Conservation (phyloP, 2,329 filamentous ascomycete species). For the Talaromyces atroroseus region DNA sequence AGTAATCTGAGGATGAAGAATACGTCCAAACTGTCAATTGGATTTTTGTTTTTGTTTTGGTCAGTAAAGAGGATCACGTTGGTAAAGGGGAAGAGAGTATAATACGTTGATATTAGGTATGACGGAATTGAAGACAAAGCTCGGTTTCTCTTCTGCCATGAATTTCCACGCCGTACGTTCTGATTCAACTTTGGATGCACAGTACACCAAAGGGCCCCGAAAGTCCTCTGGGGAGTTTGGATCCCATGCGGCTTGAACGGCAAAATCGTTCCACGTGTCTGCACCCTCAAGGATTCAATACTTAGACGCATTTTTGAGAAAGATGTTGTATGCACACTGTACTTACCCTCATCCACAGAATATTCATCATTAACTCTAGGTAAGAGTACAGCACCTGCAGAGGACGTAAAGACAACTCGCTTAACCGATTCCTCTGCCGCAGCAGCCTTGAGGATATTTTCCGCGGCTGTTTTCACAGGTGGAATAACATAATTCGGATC, state of each 20-base stretch:
- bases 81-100: neutral
- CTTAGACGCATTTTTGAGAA: no score
- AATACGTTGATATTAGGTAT: constrained; percentile 30
- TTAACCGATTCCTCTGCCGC: constrained; percentile 9
- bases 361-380: constrained; percentile 4
- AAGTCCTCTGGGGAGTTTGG: constrained; percentile 18
- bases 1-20: constrained; percentile 24
- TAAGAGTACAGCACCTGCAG: constrained; percentile 13
- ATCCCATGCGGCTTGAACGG: neutral
- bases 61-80: neutral
- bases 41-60: no score
- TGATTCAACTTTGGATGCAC: constrained; percentile 42
- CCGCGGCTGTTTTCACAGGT: neutral
- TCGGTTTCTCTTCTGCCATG: constrained; percentile 38
- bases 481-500: neutral
- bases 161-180: constrained; percentile 47
- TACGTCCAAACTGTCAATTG: constrained; percentile 22
- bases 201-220: constrained; percentile 29
- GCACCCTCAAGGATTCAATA: no score
- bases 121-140: constrained; percentile 41
- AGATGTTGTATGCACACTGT: no score
- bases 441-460: constrained; percentile 16
- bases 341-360: constrained; percentile 16
- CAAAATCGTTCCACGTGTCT: constrained; percentile 7
- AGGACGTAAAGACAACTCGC: constrained; percentile 19